Percentiles rank a stretch among this genome's conserved stretches.
Evolutionary conservation across 108 stramenopile species (phyloP).

Genomic region (Stephanodiscus minutulus): DNA sequence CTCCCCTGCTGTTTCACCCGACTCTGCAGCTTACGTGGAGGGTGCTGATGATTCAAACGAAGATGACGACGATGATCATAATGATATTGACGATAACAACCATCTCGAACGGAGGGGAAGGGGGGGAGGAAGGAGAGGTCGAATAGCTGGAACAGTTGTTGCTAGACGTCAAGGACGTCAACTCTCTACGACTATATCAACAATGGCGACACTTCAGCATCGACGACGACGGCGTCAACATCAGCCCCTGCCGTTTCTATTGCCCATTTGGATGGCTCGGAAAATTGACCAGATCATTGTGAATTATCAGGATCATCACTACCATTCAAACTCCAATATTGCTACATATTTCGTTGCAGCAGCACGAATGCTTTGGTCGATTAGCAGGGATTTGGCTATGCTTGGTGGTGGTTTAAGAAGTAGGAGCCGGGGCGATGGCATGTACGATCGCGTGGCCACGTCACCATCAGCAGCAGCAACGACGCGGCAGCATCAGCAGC

Average conservation of each 20-base stretch:
- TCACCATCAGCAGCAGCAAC: background rate
- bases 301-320: background rate
- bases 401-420: background rate
- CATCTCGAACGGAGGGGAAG: background rate
- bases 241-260: conserved; percentile 33
- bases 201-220: conserved; percentile 2
- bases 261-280: conserved; percentile 47
- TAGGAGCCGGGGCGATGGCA: background rate
- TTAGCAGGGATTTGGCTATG: background rate
- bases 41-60: background rate
- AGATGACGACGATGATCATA: background rate
- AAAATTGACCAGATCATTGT: conserved; percentile 31
- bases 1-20: background rate
- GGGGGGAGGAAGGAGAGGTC: background rate
- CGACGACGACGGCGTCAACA: conserved; percentile 5
- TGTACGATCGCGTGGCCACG: conserved; percentile 10
- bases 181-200: background rate
- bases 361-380: background rate
- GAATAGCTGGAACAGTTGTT: background rate
- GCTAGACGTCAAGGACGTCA: background rate
- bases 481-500: background rate
- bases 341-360: no score
- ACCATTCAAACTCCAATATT: conserved; percentile 3
- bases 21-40: background rate
- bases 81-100: background rate